Evolutionary conservation across 2,329 filamentous ascomycete species (phyloP), one percentile per base, ranked within the genome.

Genomic region (Ceratocystis lukuohia): DNA sequence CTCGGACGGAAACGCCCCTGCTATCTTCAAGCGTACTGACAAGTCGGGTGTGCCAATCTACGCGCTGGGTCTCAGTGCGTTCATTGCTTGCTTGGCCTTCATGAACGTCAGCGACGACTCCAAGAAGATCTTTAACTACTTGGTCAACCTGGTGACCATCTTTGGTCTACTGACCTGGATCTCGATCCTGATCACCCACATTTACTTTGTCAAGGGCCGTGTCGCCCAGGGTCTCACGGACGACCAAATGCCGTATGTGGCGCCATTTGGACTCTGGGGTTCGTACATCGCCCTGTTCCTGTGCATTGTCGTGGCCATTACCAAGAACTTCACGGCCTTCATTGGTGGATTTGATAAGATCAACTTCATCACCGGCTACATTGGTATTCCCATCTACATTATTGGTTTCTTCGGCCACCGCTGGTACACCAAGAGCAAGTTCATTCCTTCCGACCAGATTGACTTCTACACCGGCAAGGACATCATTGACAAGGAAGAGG

Each of bases 301-400:
- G 76, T 91, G 88, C 76, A 80, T 81, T 72, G 73, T 94, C 44
- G 88, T 94, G 69, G 83, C 87, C 1, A 73, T 95, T 64, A 93
- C 89, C 72, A 95, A 94, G 82, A 92, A 91, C 79, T 94, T 85
- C 75, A 80, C 83, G 66, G 86, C 88, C 68, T 94, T 94, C 75
- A 79, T 84, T 69, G 74, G 71, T 72, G 77, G 70, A 78, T 68
- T 68, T 33, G 70, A 74, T 66, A 80, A 79, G 65, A 85, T 88
- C 78, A 86, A 82, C 71, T 91, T 92, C 75, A 83, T 92, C 74
- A 90, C 87, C 0, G 87, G 86, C 30, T 91, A 91, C 74, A 77
- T 88, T 6, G 88, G 88, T 63, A 91, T 92, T 70, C 88, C 88
- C 1, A 75, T 92, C 25, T 92, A 90, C 74, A 74, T 91, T 20